Evolutionary conservation across 1,284 basidiomycete genomes (phyloP).

Genomic region (Agaricales sp.): DNA sequence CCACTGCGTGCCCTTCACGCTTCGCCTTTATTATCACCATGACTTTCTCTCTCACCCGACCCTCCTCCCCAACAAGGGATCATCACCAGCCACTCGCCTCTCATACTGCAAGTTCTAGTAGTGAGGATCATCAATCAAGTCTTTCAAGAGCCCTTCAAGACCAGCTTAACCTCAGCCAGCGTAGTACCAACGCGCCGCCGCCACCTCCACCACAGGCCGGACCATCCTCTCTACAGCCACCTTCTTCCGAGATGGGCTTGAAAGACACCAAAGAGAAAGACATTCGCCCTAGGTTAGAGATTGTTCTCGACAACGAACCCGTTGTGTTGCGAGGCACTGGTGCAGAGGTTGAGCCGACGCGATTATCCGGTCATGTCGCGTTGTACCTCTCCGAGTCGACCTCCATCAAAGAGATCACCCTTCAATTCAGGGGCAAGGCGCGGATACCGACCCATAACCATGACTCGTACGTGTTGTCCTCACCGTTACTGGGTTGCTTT

Average conservation of each 20-base stretch:
- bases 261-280: slow-evolving; percentile 31
- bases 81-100: neutral
- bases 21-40: neutral
- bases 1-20: no score
- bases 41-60: neutral
- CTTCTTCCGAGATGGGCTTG: slow-evolving; percentile 1
- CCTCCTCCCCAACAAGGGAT: neutral
- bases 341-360: slow-evolving; percentile 71
- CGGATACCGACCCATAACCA: slow-evolving; percentile 53
- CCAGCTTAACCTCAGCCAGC: neutral
- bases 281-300: slow-evolving; percentile 52
- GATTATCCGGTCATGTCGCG: slow-evolving; percentile 67
- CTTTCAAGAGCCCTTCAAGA: neutral
- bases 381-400: slow-evolving; percentile 74
- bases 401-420: slow-evolving; percentile 78
- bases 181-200: no score
- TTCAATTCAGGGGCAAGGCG: slow-evolving; percentile 78
- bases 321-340: slow-evolving; percentile 73
- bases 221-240: slow-evolving; percentile 8
- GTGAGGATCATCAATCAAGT: neutral
- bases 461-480: slow-evolving; percentile 47
- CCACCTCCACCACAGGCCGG: no score
- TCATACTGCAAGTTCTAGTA: neutral
- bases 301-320: slow-evolving; percentile 61
- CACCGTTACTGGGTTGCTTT: slow-evolving; percentile 9